These are phyloP conservation scores for Pulveroboletus ravenelii DNA, from an alignment of 768 basidiomycete genomes.

Conservation along the genomic window DNA sequence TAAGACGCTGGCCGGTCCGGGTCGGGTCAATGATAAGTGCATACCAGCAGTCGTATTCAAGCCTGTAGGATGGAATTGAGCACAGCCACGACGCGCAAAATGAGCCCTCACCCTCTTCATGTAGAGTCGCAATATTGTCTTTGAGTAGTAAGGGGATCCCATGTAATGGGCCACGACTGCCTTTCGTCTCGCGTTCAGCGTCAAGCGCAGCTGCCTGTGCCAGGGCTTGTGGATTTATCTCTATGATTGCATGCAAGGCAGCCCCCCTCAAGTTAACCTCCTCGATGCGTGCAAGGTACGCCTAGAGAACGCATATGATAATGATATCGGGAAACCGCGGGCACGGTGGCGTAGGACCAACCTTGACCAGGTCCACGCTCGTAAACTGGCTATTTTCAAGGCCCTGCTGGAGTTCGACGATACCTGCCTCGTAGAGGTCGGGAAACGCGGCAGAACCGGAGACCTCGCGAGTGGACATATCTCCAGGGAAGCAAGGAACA, in stretches of 20 bases:
- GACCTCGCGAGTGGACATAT: constrained; percentile 7
- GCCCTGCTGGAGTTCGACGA: constrained; percentile 51
- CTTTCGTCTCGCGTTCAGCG: constrained; percentile 39
- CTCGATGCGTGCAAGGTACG: constrained; percentile 60
- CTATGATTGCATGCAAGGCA: constrained; percentile 54
- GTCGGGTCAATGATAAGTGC: not conserved
- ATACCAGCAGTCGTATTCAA: constrained; percentile 38
- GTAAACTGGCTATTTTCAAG: constrained; percentile 48
- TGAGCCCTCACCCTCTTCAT: constrained; percentile 24
- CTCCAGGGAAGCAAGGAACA: constrained; percentile 7
- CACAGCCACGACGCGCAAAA: not conserved
- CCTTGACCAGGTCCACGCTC: constrained; percentile 62
- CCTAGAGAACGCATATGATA: constrained; percentile 32
- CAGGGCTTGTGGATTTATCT: constrained; percentile 54
- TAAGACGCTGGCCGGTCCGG: not conserved
- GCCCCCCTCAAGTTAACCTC: constrained; percentile 62
- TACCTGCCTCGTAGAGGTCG: constrained; percentile 59
- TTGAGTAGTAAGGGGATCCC: constrained; percentile 60
- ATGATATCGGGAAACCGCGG: not conserved
- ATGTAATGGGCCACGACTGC: constrained; percentile 46
- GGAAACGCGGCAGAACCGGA: constrained; percentile 32
- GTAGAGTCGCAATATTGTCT: constrained; percentile 37
- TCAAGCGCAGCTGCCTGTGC: constrained; percentile 48
- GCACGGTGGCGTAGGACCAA: constrained; percentile 10
- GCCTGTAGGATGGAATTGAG: constrained; percentile 17